Evolutionary conservation across 1,284 basidiomycete species (phyloP).

Genomic region (Fistulinella cinereoalba): DNA sequence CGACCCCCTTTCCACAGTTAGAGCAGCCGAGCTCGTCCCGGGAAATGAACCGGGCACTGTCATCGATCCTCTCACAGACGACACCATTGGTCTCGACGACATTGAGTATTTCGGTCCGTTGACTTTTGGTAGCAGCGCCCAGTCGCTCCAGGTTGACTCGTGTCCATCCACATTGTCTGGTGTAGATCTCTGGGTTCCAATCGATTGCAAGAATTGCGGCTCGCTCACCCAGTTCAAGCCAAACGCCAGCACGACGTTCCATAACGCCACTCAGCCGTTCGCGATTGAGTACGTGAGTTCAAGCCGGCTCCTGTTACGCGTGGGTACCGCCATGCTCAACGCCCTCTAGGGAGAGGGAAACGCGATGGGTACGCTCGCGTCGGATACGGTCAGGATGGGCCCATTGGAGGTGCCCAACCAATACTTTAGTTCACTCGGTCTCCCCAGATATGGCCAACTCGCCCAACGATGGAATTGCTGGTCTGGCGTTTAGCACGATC

Average conservation of each 20-base stretch:
- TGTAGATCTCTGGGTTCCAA: constrained; percentile 51
- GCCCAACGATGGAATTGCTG: constrained; percentile 54
- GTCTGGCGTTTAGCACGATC: constrained; percentile 58
- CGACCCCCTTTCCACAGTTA: neutral
- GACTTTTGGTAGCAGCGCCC: constrained; percentile 46
- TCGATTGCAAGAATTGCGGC: constrained; percentile 40
- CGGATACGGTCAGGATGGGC: constrained; percentile 49
- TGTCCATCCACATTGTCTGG: neutral
- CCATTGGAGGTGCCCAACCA: constrained; percentile 44
- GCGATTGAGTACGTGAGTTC: constrained; percentile 51
- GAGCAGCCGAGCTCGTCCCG: neutral
- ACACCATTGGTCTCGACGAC: constrained; percentile 34
- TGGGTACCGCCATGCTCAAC: constrained; percentile 8
- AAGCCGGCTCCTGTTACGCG: constrained; percentile 28
- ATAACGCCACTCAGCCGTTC: constrained; percentile 37
- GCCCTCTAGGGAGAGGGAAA: constrained; percentile 46
- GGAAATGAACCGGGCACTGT: neutral
- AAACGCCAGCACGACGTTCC: constrained; percentile 42
- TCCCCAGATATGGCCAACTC: constrained; percentile 44
- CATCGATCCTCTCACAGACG: constrained; percentile 17
- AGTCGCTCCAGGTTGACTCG: constrained; percentile 47
- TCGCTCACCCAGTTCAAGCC: constrained; percentile 37
- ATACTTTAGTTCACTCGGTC: constrained; percentile 42
- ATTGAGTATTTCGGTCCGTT: constrained; percentile 52
- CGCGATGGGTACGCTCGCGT: constrained; percentile 44